Evolutionary conservation across 1,284 basidiomycete genomes (phyloP).

Genomic region (Laetiporus sulphureus): DNA sequence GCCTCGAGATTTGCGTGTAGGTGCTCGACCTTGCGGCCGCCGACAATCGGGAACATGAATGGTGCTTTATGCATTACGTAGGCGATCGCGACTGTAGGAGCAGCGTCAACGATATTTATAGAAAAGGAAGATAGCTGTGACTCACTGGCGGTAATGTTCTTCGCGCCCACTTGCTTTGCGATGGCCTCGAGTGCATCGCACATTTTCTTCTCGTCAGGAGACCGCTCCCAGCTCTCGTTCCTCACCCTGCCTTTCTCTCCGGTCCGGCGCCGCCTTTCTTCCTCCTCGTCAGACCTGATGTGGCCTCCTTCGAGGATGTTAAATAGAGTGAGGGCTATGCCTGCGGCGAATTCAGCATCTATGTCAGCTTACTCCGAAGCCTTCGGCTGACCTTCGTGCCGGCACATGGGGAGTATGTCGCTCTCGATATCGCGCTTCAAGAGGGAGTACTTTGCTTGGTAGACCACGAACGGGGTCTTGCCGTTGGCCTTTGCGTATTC

Average conservation of each 20-base stretch:
- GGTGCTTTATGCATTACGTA: constrained; percentile 21
- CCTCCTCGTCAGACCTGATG: constrained; percentile 40
- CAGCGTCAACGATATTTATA: background rate
- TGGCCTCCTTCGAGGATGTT: constrained; percentile 40
- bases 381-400: constrained; percentile 11
- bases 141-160: constrained; percentile 31
- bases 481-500: constrained; percentile 41
- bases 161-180: constrained; percentile 33
- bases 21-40: constrained; percentile 9
- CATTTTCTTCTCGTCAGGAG: constrained; percentile 31
- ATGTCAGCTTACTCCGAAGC: background rate
- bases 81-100: constrained; percentile 36
- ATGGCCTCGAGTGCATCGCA: constrained; percentile 37
- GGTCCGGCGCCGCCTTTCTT: constrained; percentile 30
- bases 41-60: constrained; percentile 7
- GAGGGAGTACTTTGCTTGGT: constrained; percentile 50
- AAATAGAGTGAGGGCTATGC: constrained; percentile 43
- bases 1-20: constrained; percentile 35
- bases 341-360: constrained; percentile 14
- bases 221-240: constrained; percentile 31
- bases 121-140: background rate
- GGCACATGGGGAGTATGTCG: constrained; percentile 53
- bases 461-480: constrained; percentile 48
- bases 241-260: constrained; percentile 30
- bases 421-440: constrained; percentile 46